These are phyloP conservation scores for Tetrapisispora namnaoensis DNA, from an alignment of 805 yeast species.

Conservation along the genomic window DNA sequence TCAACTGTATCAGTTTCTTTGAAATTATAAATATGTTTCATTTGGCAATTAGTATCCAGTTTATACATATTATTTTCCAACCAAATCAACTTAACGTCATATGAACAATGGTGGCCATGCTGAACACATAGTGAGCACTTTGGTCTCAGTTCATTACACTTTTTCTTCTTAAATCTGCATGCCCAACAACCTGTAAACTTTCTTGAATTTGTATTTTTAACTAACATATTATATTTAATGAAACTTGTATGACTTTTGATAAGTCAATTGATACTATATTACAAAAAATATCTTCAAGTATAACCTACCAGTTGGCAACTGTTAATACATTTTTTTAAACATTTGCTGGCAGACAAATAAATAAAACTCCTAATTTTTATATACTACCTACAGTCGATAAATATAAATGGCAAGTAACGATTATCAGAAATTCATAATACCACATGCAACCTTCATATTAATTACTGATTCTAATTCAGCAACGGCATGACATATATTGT, in stretches of 20 bases:
- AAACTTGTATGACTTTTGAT: not conserved
- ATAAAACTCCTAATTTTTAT: too few species aligned
- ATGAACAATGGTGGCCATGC: conserved; percentile 21
- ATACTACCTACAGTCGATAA: too few species aligned
- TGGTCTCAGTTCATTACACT: conserved; percentile 25
- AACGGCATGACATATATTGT: too few species aligned
- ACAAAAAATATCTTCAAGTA: too few species aligned
- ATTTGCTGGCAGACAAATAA: too few species aligned
- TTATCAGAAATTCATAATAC: too few species aligned
- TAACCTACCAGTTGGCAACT: too few species aligned
- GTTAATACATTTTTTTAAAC: too few species aligned
- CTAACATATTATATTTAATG: conserved; percentile 8
- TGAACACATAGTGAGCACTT: conserved; percentile 21
- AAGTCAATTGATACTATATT: too few species aligned
- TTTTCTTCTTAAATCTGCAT: conserved; percentile 26
- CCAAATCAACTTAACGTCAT: conserved; percentile 26
- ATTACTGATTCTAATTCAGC: too few species aligned
- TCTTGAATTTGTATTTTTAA: conserved; percentile 9
- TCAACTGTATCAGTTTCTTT: conserved; percentile 1
- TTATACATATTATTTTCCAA: conserved; percentile 18
- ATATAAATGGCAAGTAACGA: too few species aligned
- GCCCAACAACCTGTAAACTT: conserved; percentile 31
- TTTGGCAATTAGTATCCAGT: not conserved
- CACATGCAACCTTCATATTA: too few species aligned
- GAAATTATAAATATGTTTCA: not conserved